Evolutionary conservation across 805 yeast species (phyloP), one percentile per base, ranked within the genome.

Genomic region (Ascoidea tarda): DNA sequence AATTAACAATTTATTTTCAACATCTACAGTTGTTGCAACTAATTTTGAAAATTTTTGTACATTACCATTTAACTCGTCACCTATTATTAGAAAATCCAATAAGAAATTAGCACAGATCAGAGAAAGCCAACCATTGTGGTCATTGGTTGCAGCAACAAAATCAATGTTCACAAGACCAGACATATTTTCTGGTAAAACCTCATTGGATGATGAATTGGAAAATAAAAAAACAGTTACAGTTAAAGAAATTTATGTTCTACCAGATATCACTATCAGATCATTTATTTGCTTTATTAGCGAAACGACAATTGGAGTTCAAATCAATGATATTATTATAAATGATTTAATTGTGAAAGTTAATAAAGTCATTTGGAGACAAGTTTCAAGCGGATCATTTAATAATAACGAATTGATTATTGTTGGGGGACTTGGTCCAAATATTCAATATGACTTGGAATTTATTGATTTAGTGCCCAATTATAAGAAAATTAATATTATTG

Each of bases 291-390:
- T 71, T 55, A 76, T 76, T 10, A 76, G 77, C 28, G 74, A 76
- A 45, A 76, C 78, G 5, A 63, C 76, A 12, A 68, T 78, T 46
- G 74, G 75, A 2, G 74, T 77, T 57, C 77, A 74, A 53, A 62
- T 77, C 44, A 69, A 71, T 50, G 71, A 76, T 50, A 70, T 72
- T 28, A 62, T 64, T 47, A 68, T 71, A 52, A 71, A 73, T 50
- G 72, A 65, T 52, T 60, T 74, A 5, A 65, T 70, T 48, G 72
- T 72, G 8, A 65, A 69, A 53, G 85, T 82, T 5, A 81, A 82
- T 59, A 86, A 86, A 32, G 73, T 82, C n/a, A 70, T 76, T 10
- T 82, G 88, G 88, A 76, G 80, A 32, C 87, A 81, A 60, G 78
- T 79, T 1, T 72, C 80, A 0, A 70, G 77, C 46, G 79, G 79